Evolutionary conservation across 2,329 filamentous ascomycete genomes (phyloP), one percentile per base, ranked within the genome.

Genomic region (Cladosporium sphaerospermum): DNA sequence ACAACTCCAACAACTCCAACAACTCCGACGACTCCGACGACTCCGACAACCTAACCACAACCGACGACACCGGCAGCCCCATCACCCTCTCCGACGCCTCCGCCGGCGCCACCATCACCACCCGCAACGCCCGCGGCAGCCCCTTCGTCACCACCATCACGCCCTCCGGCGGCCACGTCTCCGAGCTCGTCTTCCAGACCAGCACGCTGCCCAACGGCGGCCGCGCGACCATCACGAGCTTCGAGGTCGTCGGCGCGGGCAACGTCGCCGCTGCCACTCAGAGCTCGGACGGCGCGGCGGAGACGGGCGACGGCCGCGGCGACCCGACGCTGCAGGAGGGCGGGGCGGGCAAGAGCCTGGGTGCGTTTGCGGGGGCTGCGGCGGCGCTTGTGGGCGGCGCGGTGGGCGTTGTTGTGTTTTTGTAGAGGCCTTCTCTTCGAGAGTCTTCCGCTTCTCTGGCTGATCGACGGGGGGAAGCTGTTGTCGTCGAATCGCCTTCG

Each of bases 61-160:
- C 75, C 41, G 70, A 76, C 60, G 54, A 61, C 11, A 61, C 64
- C 31, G 75, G 75, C 53, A 62, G 66, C 46, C 59, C 62, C 16
- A 64, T 74, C 40, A 64, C 70, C 13, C 60, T 71, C 10, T 63
- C 66, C 11, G 64, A 57, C 45, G 62, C 62, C 23, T 58, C 56
- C 5, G 46, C 42, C 1, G 73, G 73, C 45, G 66, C 73, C 43
- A 69, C 74, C 16, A 62, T 75, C 41, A 77, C 75, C 9, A 64
- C 65, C 13, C 77, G 73, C 9, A 65, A 77, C 56, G 62, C 58
- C 2, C 19, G 56, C 7, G 75, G 75, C 19, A 56, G 61, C 36
- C 71, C 72, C 3, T 69, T 76, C 52, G 57, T 74, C 47, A 73
- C 75, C 2, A 78, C 75, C 1, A 75, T 72, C 59, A 75, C 73